These are phyloP conservation scores for Ustilago bromivora DNA, from an alignment of 1,284 basidiomycete genomes.

Conservation along the genomic window DNA sequence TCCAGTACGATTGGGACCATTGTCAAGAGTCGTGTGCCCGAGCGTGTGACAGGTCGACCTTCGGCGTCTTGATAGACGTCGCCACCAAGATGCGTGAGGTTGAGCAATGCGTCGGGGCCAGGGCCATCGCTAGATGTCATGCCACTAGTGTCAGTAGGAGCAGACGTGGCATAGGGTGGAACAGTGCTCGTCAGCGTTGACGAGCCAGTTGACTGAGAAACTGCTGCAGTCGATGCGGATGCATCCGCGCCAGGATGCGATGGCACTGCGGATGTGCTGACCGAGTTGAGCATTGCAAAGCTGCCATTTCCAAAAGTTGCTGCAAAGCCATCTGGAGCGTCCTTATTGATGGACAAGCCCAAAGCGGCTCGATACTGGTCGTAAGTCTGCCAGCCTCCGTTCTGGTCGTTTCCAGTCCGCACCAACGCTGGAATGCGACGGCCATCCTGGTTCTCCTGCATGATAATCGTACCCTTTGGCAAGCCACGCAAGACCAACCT, in stretches of 20 bases:
- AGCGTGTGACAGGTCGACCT: conserved; percentile 50
- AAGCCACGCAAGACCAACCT: conserved; percentile 75
- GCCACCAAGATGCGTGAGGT: conserved; percentile 56
- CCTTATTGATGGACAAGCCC: conserved; percentile 29
- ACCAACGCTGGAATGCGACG: conserved; percentile 52
- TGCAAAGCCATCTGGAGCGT: conserved; percentile 29
- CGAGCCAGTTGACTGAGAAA: conserved; percentile 3
- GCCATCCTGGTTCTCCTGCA: conserved; percentile 71
- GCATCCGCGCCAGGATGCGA: background rate
- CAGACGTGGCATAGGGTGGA: conserved; percentile 9
- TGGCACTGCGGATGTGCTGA: conserved; percentile 8
- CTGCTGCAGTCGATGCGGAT: background rate
- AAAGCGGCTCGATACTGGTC: conserved; percentile 49
- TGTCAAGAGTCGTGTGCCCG: conserved; percentile 54
- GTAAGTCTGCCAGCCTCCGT: conserved; percentile 66
- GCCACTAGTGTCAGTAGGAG: conserved; percentile 9
- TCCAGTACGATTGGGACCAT: conserved; percentile 51
- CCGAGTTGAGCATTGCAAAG: conserved; percentile 43
- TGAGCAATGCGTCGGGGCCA: conserved; percentile 5
- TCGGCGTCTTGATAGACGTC: conserved; percentile 55
- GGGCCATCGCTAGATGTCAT: background rate
- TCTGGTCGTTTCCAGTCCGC: conserved; percentile 52
- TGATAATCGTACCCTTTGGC: conserved; percentile 77
- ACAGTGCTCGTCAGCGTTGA: conserved; percentile 11
- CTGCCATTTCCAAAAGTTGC: conserved; percentile 36